phyloP scores from a whole-genome alignment of 108 stramenopile species.

The Fistulifera solaris region DNA sequence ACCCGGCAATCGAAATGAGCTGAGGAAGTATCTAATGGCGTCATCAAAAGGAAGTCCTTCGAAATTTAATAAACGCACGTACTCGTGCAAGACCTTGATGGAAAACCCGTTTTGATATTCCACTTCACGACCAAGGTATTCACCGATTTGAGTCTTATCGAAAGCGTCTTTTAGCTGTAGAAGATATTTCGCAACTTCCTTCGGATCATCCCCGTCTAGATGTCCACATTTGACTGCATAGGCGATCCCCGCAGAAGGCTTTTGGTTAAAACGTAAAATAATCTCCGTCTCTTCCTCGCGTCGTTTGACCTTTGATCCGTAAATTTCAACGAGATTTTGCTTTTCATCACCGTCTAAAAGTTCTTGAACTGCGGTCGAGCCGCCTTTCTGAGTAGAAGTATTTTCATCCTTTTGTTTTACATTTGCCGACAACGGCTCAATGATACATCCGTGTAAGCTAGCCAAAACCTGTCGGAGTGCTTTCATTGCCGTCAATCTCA shows the following conservation, averaged over 20 bases:
- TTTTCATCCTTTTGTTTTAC: neutral
- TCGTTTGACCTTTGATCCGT: slow-evolving; percentile 87
- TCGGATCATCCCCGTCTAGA: slow-evolving; percentile 65
- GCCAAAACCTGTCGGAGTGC: slow-evolving; percentile 73
- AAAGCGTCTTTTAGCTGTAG: slow-evolving; percentile 79
- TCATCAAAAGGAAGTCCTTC: slow-evolving; percentile 84
- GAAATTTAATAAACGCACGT: slow-evolving; percentile 88
- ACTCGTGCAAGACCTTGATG: slow-evolving; percentile 83
- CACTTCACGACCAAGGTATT: slow-evolving; percentile 90
- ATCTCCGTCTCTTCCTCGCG: slow-evolving; percentile 84
- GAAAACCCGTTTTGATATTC: slow-evolving; percentile 88
- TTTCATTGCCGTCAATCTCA: slow-evolving; percentile 72
- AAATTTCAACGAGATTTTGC: slow-evolving; percentile 74
- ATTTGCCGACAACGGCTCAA: slow-evolving; percentile 38
- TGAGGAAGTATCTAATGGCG: slow-evolving; percentile 91
- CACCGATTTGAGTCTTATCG: slow-evolving; percentile 96
- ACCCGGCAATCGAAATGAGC: slow-evolving; percentile 95
- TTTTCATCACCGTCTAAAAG: slow-evolving; percentile 12
- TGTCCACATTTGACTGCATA: slow-evolving; percentile 83
- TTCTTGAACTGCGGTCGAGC: neutral
- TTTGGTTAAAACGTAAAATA: slow-evolving; percentile 92
- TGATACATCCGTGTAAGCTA: slow-evolving; percentile 74
- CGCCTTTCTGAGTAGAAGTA: neutral
- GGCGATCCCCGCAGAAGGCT: slow-evolving; percentile 83
- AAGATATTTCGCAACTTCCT: slow-evolving; percentile 82